phyloP scores from a whole-genome alignment of 1,139 yeast species.

The Casaregolazyma suthepensis region DNA sequence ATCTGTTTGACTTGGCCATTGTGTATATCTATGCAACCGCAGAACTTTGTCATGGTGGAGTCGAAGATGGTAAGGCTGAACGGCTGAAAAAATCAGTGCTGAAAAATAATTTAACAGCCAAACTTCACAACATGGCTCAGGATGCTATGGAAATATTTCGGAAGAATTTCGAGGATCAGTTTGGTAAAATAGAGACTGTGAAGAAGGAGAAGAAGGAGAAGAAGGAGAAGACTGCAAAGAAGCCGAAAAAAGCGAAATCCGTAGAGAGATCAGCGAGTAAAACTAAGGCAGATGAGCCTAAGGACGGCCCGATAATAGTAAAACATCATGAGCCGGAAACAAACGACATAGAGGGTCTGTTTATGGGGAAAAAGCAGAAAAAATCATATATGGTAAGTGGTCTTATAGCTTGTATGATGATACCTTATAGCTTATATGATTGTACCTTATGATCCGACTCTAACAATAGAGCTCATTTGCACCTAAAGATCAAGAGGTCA shows the following conservation, averaged over 20 bases:
- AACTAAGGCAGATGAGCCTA: constrained; percentile 20
- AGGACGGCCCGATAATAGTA: constrained; percentile 32
- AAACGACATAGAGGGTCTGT: constrained; percentile 18
- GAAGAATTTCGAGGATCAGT: constrained; percentile 61
- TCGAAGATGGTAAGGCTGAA: constrained; percentile 1
- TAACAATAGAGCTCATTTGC: constrained; percentile 9
- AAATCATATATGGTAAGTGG: constrained; percentile 34
- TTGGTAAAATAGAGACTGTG: constrained; percentile 52
- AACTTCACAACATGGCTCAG: constrained; percentile 4
- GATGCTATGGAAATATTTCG: constrained; percentile 28
- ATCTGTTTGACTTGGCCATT: constrained; percentile 94
- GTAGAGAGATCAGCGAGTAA: constrained; percentile 17
- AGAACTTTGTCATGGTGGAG: constrained; percentile 66
- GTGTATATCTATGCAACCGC: constrained; percentile 95
- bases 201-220: constrained; percentile 41
- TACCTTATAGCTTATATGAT: constrained; percentile 16
- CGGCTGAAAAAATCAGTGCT: neutral
- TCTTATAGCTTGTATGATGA: constrained; percentile 12
- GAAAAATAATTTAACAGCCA: neutral
- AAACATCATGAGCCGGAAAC: constrained; percentile 39
- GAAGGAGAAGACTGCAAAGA: constrained; percentile 9
- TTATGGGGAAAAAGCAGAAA: constrained; percentile 34
- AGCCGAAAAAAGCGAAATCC: constrained; percentile 20
- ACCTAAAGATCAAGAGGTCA: constrained; percentile 1
- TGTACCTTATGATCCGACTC: constrained; percentile 15